These are phyloP conservation scores for Yamadazyma oceani DNA, from an alignment of 1,139 yeast species.

Conservation along the genomic window DNA sequence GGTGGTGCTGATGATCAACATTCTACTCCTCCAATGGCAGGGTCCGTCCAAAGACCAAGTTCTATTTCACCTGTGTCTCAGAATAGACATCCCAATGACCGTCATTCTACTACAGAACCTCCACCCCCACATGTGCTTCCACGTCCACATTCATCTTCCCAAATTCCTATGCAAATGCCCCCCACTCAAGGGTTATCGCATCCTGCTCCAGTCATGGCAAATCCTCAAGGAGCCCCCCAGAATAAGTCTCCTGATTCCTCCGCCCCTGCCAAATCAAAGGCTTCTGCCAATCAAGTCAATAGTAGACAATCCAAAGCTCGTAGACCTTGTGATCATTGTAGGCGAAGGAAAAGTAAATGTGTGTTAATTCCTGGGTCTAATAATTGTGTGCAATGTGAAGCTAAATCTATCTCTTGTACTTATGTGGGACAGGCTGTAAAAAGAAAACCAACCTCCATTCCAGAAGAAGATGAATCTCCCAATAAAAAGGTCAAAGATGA, in stretches of 20 bases:
- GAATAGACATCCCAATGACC: constrained; percentile 2
- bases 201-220: neutral
- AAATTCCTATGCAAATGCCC: constrained; percentile 1
- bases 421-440: constrained; percentile 39
- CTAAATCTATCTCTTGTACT: constrained; percentile 65
- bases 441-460: constrained; percentile 26
- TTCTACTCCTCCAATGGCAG: constrained; percentile 3
- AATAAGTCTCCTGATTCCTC: constrained; percentile 6
- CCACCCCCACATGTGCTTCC: no score
- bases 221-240: constrained; percentile 2
- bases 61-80: neutral
- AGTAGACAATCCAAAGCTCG: constrained; percentile 26
- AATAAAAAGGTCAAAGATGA: constrained; percentile 5
- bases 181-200: neutral
- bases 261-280: constrained; percentile 10
- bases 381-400: constrained; percentile 68
- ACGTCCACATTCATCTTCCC: neutral
- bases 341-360: constrained; percentile 65
- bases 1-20: constrained; percentile 2
- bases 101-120: no score
- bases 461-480: constrained; percentile 15
- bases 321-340: constrained; percentile 69
- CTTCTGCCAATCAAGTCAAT: neutral
- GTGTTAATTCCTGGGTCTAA: constrained; percentile 56
- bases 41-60: neutral